A percentile compares a stretch with the other conserved stretches of the same genome.
Evolutionary conservation across 192 early-diverging fungal species (phyloP).

Genomic region (Ambispora gerdemannii): DNA sequence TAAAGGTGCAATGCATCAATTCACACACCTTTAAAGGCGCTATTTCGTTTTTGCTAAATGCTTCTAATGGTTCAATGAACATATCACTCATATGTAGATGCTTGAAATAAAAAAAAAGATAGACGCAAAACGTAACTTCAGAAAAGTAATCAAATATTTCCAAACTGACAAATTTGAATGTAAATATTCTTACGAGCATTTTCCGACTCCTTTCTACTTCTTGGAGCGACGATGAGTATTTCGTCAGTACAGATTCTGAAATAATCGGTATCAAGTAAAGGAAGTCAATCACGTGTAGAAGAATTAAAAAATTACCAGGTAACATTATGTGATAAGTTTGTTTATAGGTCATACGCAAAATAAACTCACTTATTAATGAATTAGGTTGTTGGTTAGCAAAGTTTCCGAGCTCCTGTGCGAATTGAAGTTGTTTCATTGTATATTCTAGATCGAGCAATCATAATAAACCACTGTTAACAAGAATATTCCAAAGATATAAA

Average conservation of each 20-base stretch:
- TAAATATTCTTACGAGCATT: slow-evolving; percentile 46
- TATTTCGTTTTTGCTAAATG: slow-evolving; percentile 54
- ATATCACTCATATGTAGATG: slow-evolving; percentile 65
- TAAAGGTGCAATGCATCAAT: not conserved
- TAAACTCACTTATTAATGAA: slow-evolving; percentile 42
- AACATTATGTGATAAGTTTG: not conserved
- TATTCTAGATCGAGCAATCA: slow-evolving; percentile 48
- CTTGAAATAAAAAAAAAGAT: slow-evolving; percentile 30
- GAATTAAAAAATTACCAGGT: too few species aligned
- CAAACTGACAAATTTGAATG: not conserved
- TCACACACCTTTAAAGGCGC: slow-evolving; percentile 49
- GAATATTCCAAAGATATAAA: slow-evolving; percentile 2
- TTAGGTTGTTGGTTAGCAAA: slow-evolving; percentile 53
- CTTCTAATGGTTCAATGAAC: slow-evolving; percentile 67
- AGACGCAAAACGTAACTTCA: not conserved
- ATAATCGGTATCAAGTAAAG: not conserved
- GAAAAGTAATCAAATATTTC: not conserved
- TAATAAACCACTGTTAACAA: not conserved
- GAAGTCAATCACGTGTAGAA: too few species aligned
- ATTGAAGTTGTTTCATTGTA: slow-evolving; percentile 48
- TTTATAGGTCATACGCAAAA: not conserved
- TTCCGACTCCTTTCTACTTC: slow-evolving; percentile 53
- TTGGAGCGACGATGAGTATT: slow-evolving; percentile 51
- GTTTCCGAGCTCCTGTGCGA: slow-evolving; percentile 50
- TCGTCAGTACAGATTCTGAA: slow-evolving; percentile 48